These are phyloP conservation scores for Metschnikowia aberdeeniae DNA, from an alignment of 805 yeast species.

Conservation along the genomic window DNA sequence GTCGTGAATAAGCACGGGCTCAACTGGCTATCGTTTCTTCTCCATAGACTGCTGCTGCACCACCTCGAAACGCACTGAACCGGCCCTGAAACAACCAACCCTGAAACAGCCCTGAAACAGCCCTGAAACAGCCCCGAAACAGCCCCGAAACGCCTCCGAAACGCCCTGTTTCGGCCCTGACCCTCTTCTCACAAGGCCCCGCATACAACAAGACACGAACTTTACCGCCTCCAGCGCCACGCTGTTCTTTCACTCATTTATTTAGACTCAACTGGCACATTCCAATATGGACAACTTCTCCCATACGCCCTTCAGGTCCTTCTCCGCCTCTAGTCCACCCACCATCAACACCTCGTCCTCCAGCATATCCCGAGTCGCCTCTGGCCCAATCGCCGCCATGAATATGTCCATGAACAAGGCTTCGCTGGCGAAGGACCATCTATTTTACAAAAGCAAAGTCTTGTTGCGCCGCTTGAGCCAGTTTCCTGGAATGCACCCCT, in stretches of 20 bases:
- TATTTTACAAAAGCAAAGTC: slow-evolving; percentile 61
- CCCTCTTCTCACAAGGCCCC: neutral
- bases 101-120: no score
- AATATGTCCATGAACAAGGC: slow-evolving; percentile 56
- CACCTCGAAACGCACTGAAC: no score
- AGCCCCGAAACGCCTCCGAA: neutral
- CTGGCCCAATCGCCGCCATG: slow-evolving; percentile 45
- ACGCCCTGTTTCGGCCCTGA: no score
- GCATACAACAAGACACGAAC: neutral
- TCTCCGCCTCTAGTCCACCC: slow-evolving; percentile 30
- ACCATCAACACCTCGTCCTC: slow-evolving; percentile 29
- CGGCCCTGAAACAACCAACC: no score
- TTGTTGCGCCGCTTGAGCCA: slow-evolving; percentile 52
- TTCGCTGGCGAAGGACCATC: slow-evolving; percentile 60
- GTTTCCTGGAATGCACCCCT: slow-evolving; percentile 67
- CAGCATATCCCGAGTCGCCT: slow-evolving; percentile 36
- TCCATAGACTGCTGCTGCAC: neutral
- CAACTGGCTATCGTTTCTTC: neutral
- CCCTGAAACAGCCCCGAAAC: no score
- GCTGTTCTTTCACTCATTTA: neutral
- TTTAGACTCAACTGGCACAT: neutral
- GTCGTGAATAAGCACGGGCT: slow-evolving; percentile 5
- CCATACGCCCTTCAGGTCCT: slow-evolving; percentile 35
- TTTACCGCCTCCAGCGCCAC: neutral
- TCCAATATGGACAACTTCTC: slow-evolving; percentile 16